Percentiles rank a stretch among this genome's conserved stretches.
Conservation (phyloP, 192 early-diverging fungal species). For the Oehlia diaphana region DNA sequence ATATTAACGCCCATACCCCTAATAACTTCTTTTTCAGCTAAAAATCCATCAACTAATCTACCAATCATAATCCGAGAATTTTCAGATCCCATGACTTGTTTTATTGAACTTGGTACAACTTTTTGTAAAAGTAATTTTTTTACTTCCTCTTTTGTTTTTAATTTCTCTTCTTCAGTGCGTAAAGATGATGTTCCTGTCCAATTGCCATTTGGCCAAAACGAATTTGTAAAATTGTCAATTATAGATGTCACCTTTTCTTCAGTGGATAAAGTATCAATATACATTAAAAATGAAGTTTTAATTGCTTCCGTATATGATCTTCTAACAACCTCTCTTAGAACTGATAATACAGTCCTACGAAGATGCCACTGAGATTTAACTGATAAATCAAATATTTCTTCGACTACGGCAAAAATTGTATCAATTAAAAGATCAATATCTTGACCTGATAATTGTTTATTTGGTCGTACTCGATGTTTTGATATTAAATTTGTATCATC, state of each 20-base stretch:
- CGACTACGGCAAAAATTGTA: constrained; percentile 16
- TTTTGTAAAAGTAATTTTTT: constrained; percentile 23
- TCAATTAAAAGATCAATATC: constrained; percentile 26
- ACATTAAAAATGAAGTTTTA: not conserved
- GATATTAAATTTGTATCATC: not conserved
- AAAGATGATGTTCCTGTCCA: not conserved
- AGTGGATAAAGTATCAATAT: not conserved
- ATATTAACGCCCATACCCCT: constrained; percentile 20
- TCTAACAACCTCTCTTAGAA: constrained; percentile 13
- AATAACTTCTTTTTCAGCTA: constrained; percentile 19
- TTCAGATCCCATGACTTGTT: constrained; percentile 24
- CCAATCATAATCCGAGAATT: constrained; percentile 18
- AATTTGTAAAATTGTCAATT: constrained; percentile 14
- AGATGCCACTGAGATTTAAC: constrained; percentile 28
- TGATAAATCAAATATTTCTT: constrained; percentile 30
- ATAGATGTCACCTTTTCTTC: constrained; percentile 5
- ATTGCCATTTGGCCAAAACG: constrained; percentile 23
- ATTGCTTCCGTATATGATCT: constrained; percentile 19
- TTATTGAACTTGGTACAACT: constrained; percentile 15
- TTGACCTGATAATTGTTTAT: constrained; percentile 21
- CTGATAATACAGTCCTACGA: constrained; percentile 21
- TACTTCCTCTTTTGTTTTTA: constrained; percentile 17
- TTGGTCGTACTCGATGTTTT: constrained; percentile 3
- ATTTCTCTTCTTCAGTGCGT: constrained; percentile 25
- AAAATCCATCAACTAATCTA: constrained; percentile 24